Base-by-base conservation (phyloP, 805 yeast species). In the Jamesozyma piceae region DNA sequence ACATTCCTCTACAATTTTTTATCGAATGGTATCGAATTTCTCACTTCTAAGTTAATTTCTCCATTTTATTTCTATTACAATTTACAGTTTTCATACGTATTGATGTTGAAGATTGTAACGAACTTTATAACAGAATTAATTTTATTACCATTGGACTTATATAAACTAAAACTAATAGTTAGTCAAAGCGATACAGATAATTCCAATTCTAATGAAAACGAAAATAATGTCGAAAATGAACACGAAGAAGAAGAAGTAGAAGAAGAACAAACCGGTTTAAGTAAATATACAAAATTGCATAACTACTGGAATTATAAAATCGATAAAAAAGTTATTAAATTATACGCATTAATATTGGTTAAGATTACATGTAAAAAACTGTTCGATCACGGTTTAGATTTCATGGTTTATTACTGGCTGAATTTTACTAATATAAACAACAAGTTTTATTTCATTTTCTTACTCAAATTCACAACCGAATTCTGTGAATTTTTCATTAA, bases 141-240 rank as follows among this genome's bases (percentile, higher is more conserved):
- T 2, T 67, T 92, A 37, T 74, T 89, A 41, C 97, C 97, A 1
- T 62, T 90, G 38, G 94, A 85, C 51, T 67, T 89, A 41, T 82
- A 90, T 29, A 77, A 88, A 47, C 82, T 92, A 31, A 77, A 80
- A 49, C 68, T 90, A 32, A 77, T 88, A 51, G 74, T 86, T 8
- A 81, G 94, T 1, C 15, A 38, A 6, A 17, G 14, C 4, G 20
- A 28, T 19, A 35, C 14, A 8, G 30, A 35, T 6, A 9, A 6
- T 11, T 8, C 6, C 21, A 9, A n/a, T 26, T 14, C 10, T 18
- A 4, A 29, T 17, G 26, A 30, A 15, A 24, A 22, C 10, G 4
- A 15, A 8, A 15, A 31, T 4, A 24, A 32, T 9, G 26, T 9
- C 14, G 31, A 35, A 4, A 18, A 19, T 5, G 22, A 26, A 2